Percentiles rank a stretch among this genome's conserved stretches.
phyloP scores from a whole-genome alignment of 768 basidiomycete genomes.

The Leccinum arenicola region DNA sequence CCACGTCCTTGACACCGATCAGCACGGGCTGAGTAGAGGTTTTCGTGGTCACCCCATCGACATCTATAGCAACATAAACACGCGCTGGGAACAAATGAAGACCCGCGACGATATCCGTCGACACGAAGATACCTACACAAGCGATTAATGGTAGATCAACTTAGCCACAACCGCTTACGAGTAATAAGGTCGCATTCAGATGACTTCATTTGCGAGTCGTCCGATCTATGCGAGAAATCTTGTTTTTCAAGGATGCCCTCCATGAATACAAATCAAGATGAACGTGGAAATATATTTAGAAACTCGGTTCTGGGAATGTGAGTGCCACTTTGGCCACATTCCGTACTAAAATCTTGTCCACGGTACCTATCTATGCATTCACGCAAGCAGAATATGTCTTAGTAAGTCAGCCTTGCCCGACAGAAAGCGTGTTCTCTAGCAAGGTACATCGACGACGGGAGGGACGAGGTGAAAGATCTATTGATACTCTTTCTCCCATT shows the following conservation, averaged over 20 bases:
- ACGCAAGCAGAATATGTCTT: not conserved
- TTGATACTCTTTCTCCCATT: constrained; percentile 69
- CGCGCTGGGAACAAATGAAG: not conserved
- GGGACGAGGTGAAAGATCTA: constrained; percentile 33
- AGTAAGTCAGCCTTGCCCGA: constrained; percentile 12
- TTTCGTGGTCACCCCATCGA: not conserved
- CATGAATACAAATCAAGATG: not conserved
- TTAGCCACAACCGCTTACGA: not conserved
- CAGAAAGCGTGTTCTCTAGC: constrained; percentile 22
- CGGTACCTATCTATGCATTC: constrained; percentile 10
- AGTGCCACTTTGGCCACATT: not conserved
- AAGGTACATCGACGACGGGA: constrained; percentile 26
- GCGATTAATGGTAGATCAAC: not conserved
- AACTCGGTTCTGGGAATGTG: not conserved
- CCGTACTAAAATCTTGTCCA: not conserved
- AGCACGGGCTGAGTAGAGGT: not conserved
- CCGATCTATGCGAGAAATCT: not conserved
- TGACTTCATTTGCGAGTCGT: not conserved
- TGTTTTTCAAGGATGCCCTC: not conserved
- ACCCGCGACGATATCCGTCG: not conserved
- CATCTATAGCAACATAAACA: not conserved
- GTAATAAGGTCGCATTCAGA: not conserved
- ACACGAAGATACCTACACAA: not conserved
- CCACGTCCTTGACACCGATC: not conserved
- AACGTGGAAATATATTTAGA: not conserved